Conservation (phyloP, 2,329 filamentous ascomycete genomes). For the Macroventuria anomochaeta region DNA sequence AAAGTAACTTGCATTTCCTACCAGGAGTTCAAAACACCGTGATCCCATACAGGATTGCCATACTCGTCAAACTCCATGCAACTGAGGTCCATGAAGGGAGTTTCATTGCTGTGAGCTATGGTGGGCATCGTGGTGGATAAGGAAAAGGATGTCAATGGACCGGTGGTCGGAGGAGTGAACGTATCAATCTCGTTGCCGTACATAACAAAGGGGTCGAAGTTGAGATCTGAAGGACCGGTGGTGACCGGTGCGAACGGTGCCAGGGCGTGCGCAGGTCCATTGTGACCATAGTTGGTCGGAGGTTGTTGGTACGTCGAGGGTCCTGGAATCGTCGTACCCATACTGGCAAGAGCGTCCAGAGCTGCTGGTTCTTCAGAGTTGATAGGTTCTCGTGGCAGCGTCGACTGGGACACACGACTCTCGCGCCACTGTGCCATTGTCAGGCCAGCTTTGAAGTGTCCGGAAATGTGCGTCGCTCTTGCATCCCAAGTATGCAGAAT, state of each 20-base stretch:
- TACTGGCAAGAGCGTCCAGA: not conserved
- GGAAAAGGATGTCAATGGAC: too few relatives aligned
- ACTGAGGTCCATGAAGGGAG: not conserved
- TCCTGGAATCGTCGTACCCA: slow-evolving; percentile 5
- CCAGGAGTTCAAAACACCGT: not conserved
- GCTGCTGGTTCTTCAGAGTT: not conserved
- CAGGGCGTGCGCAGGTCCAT: not conserved
- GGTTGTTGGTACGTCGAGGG: not conserved
- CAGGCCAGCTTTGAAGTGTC: slow-evolving; percentile 42
- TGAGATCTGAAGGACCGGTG: not conserved
- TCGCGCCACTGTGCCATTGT: slow-evolving; percentile 39
- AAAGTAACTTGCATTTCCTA: not conserved
- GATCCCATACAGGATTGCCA: not conserved
- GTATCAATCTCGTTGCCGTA: slow-evolving; percentile 3
- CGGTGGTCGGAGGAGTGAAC: not conserved
- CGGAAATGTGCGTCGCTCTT: slow-evolving; percentile 42
- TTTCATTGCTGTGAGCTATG: not conserved
- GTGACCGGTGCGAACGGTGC: not conserved
- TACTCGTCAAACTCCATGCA: not conserved
- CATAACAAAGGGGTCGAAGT: not conserved
- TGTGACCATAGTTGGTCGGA: not conserved
- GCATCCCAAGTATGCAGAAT: slow-evolving; percentile 36
- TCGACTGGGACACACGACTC: not conserved
- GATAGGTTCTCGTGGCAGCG: not conserved
- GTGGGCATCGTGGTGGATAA: too few relatives aligned